Base-by-base conservation (phyloP, 305 asterid genomes). In the Fraxinus ornus region DNA sequence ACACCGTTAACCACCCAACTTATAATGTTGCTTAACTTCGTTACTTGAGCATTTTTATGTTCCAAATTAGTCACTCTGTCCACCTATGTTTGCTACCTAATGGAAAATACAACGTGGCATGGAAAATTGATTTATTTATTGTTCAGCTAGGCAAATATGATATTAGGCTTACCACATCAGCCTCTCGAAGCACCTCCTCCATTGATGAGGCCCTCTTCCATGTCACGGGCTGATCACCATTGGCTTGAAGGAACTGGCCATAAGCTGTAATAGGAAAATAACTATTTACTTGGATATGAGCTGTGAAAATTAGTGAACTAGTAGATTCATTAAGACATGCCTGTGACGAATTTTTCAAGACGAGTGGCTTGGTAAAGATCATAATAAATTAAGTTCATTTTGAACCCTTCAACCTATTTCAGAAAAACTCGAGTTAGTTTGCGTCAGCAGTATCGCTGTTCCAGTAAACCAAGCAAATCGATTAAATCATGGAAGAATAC, bases 351-450 rank as follows among this genome's bases (percentile, higher is more conserved):
- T 87, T 95, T 95, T 41, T 95, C 99, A 17, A 95, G 94, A 84
- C 98, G 99, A 17, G 97, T 92, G 80, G 99, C 83, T 88, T 95
- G 99, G 91, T 95, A 95, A 83, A 95, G 93, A 86, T 95, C 99
- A n/a, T 49, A 95, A 91, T 95, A 95, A 79, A 95, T 94, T 80
- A 95, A 89, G 91, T 95, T 95, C 98, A 95, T 95, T 84, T 95
- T 95, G 96, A 95, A 95, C 82, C 99, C 99, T 93, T 94, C 99
- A 84, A 95, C 92, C 99, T 95, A 85, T 83, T 80, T 39, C 75
- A 85, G 12, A 70, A 37, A 60, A 62, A 80, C 66, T 80, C 22
- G 44, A 81, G 35, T 62, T 76, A 21, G 21, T 49, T 52, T 57
- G 62, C 78, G 24, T 85, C 82, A 85, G 64, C 81, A 9, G 55